Evolutionary conservation across 129 eudicot genomes (phyloP), one percentile per base, ranked within the genome.

Genomic region (Pittosporum tobira): DNA sequence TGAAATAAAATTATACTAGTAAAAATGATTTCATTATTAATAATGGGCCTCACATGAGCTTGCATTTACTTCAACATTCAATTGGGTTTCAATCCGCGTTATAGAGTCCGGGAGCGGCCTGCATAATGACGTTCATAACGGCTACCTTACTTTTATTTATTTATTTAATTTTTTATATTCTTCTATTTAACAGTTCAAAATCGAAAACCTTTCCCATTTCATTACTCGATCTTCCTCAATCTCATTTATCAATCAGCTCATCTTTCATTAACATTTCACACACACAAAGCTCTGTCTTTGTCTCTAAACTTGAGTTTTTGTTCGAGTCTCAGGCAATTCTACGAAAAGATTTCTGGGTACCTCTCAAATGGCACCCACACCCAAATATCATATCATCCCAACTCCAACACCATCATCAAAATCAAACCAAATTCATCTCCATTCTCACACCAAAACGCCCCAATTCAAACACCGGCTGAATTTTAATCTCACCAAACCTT

Each of bases 401-500:
- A 38, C 75, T 2, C 51, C 73, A 14, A 18, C 61, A 31, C 52
- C 71, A 12, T 66, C 75, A 1, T 57, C 81, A 19, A 79, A 73
- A 76, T 54, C 85, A 36, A 81, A 78, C 31, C 81, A 76, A 2
- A 59, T 53, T 46, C 71, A 71, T 28, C 65, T 47, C 9, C 58
- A 62, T 34, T 71, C 61, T 58, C 63, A 69, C 34, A 2, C 62
- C 8, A 78, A 48, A 70, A 85, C 90, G 12, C 95, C 95, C 20
- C 71, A 73, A 4, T 81, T 90, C 0, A 81, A 79, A 34, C 78
- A 81, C 26, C 77, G 85, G 0, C 70, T 81, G 25, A 66, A 79
- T 64, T 79, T 81, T 64, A 81, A 75, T 51, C 42, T 61, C 37
- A 10, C 72, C 0, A 81, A 80, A 54, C 77, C 89, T 60, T 68